Base-by-base conservation (phyloP, 257 asterid genomes). In the Knoxia roxburghii region DNA sequence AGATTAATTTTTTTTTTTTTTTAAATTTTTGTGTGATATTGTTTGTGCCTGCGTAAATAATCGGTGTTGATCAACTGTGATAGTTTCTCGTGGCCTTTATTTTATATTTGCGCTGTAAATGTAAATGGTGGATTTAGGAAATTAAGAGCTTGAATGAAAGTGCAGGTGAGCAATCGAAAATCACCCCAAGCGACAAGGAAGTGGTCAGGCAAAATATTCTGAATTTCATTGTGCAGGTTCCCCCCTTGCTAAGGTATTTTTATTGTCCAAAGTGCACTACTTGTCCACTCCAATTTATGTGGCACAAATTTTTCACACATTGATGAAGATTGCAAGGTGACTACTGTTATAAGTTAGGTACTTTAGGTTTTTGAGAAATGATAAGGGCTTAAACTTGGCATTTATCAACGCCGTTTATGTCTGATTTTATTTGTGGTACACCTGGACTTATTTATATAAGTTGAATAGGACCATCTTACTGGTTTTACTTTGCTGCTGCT, bases 131-230 rank as follows among this genome's bases (percentile, higher is more conserved):
- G 35, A 13, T 40, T 17, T 23, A 60, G 35, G 73, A 52, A 66
- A 23, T 73, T 69, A 54, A 64, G 39, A 61, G 43, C 6, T 54
- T 55, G n/a, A 73, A 69, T 37, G 14, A 68, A 74, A 53, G 65
- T 81, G 65, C 53, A 94, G 99, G 84, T 62, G 98, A 85, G 80
- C 93, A 81, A 68, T 83, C 96, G 24, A 90, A 82, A 80, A 87
- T 94, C 41, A 57, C 83, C 78, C 94, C 87, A 10, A 77, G 78
- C 49, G 99, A 94, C 74, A 94, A 94, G 86, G 99, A 90, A 50
- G 77, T 89, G 69, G 96, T 94, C 78, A 89, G 99, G 69, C 94
- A 89, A 81, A 85, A 86, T 79, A 82, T 94, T 71, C 91, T 94
- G 73, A 84, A 81, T 75, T 90, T 87, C 67, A 68, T 90, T 52